Evolutionary conservation across 2,329 filamentous ascomycete species (phyloP), one percentile per base, ranked within the genome.

Genomic region (Penicillium griseofulvum): DNA sequence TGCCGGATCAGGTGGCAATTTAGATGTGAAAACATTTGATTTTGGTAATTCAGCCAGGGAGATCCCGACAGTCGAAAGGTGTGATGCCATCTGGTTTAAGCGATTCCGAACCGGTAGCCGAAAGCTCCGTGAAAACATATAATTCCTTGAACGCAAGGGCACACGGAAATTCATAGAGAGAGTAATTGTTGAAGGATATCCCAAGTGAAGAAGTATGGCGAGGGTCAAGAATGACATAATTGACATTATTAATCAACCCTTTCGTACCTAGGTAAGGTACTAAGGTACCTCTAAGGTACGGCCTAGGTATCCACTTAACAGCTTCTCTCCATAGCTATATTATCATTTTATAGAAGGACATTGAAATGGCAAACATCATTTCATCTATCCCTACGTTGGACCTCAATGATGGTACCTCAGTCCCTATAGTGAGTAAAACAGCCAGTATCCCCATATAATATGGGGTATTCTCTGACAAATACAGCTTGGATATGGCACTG

Each of bases 1-100:
- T 28, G 83, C 76, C 11, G 87, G 74, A 69, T 99, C 94, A 9
- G 91, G 75, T 3, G 92, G 90, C 4, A 97, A 78, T 49, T 82
- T 83, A 3, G 77, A 75, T 1, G 86, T 88, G 70, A 88, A 88
- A 53, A 78, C 78, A 66, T 83, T 83, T n/a, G 83, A 83, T 66
- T 87, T 88, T 10, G 83, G 83, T 38, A 88, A 74, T 12, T 84
- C 80, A 38, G 70, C 65, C 26, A 82, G 60, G 11, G 77, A 73
- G 31, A 71, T 56, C 16, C 73, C 70, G 26, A 49, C 41, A 38
- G 50, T 64, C 5, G 71, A 74, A 37, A 78, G 54, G 57, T 80
- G 77, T 26, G 75, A 72, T 42, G 73, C 70, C 78, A 80, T 80
- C 65, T 77, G 76, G 47, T 65, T 65, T 44, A 79, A 67, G 62